A percentile compares a stretch with the other conserved stretches of the same genome.
Evolutionary conservation across 306 rosid genomes (phyloP).

Genomic region (Hippophae rhamnoides): DNA sequence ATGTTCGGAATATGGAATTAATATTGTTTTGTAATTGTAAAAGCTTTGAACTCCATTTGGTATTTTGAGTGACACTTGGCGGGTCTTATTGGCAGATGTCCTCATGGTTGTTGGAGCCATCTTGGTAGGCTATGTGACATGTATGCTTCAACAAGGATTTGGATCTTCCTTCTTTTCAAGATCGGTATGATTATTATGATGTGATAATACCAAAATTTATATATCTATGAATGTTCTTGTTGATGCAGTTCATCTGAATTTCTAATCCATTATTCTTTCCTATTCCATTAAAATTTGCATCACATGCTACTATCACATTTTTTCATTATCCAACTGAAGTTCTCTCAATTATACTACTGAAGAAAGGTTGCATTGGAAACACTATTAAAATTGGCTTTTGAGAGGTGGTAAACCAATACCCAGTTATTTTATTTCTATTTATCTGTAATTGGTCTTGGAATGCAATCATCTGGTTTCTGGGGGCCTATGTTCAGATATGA

Average conservation of each 20-base stretch:
- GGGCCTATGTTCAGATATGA: too few relatives aligned
- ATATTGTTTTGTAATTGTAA: not conserved
- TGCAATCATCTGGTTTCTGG: too few relatives aligned
- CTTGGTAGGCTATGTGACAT: constrained; percentile 73
- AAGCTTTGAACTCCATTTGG: constrained; percentile 8
- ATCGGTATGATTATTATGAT: constrained; percentile 30
- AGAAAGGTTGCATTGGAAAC: too few relatives aligned
- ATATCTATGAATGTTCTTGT: constrained; percentile 6
- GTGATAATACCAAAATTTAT: constrained; percentile 3
- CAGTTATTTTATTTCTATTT: too few relatives aligned
- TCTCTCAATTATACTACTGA: too few relatives aligned
- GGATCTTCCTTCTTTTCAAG: constrained; percentile 54
- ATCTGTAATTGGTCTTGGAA: too few relatives aligned
- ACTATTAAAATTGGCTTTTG: too few relatives aligned
- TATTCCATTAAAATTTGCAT: not conserved
- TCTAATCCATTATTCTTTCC: constrained; percentile 3
- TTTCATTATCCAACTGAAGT: too few relatives aligned
- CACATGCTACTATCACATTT: too few relatives aligned
- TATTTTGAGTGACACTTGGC: constrained; percentile 6
- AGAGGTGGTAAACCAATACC: too few relatives aligned
- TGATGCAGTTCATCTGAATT: not conserved
- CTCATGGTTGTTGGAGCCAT: constrained; percentile 82
- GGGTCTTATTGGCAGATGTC: constrained; percentile 56
- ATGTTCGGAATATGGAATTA: not conserved
- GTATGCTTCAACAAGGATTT: constrained; percentile 83